Conservation (phyloP, 306 rosid species). For the Abrus pulchellus region DNA sequence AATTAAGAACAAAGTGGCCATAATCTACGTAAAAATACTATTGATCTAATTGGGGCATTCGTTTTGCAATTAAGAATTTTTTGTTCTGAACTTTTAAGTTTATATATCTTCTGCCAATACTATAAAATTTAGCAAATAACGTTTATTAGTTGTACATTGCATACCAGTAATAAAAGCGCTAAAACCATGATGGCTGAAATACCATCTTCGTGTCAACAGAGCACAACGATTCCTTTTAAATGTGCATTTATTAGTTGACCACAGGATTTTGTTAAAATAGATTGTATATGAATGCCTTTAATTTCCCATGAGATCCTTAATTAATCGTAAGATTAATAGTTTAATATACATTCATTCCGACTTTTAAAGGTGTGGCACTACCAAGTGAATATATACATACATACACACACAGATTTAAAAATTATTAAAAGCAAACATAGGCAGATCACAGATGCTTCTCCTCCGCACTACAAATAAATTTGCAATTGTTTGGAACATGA, state of each 20-base stretch:
- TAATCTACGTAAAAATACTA: too few relatives aligned
- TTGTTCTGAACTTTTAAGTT: too few relatives aligned
- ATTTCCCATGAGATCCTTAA: neutral
- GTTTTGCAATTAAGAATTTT: too few relatives aligned
- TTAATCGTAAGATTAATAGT: neutral
- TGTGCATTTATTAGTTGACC: neutral
- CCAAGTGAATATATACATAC: neutral
- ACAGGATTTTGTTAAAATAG: neutral
- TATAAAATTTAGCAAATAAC: neutral
- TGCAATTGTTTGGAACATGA: neutral
- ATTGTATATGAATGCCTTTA: neutral
- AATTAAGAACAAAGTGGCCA: too few relatives aligned
- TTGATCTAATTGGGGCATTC: too few relatives aligned
- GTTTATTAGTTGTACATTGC: neutral
- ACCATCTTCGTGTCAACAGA: too few relatives aligned
- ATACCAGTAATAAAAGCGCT: neutral
- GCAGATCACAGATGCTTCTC: neutral
- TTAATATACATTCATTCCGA: too few relatives aligned
- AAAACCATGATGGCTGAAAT: neutral
- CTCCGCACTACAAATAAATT: neutral
- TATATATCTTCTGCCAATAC: too few relatives aligned
- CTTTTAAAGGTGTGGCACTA: neutral
- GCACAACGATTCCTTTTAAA: neutral
- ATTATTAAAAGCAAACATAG: neutral
- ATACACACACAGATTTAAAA: neutral